Percentiles rank a stretch among this genome's conserved stretches.
Conservation (phyloP, 768 basidiomycete genomes). For the Boletus subcaerulescens region DNA sequence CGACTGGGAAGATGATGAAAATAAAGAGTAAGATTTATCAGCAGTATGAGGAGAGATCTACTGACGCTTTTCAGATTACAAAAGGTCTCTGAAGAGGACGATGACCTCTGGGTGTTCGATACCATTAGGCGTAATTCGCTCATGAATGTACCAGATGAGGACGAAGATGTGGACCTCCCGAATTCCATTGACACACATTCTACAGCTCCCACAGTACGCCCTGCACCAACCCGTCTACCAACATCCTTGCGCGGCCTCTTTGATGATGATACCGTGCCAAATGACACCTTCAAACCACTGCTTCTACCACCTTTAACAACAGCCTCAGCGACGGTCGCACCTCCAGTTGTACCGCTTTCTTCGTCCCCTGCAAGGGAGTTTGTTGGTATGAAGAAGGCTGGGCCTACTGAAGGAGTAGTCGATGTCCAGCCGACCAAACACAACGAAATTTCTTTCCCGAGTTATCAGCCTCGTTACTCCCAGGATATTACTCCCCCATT, state of each 20-base stretch:
- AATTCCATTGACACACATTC: slow-evolving; percentile 14
- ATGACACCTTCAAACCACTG: slow-evolving; percentile 43
- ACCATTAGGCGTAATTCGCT: slow-evolving; percentile 51
- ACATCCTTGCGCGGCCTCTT: slow-evolving; percentile 79
- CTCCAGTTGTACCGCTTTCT: slow-evolving; percentile 26
- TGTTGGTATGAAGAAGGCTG: slow-evolving; percentile 30
- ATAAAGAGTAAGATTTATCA: slow-evolving; percentile 41
- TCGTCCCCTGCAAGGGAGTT: slow-evolving; percentile 38
- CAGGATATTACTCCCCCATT: slow-evolving; percentile 44
- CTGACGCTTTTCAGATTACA: slow-evolving; percentile 20
- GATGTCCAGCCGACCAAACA: slow-evolving; percentile 45
- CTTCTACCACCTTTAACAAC: slow-evolving; percentile 29
- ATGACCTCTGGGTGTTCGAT: slow-evolving; percentile 75
- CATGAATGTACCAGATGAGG: slow-evolving; percentile 19
- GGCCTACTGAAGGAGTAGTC: slow-evolving; percentile 34
- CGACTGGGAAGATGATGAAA: slow-evolving; percentile 70
- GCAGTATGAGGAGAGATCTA: background rate
- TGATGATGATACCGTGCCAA: slow-evolving; percentile 48
- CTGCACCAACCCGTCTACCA: slow-evolving; percentile 55
- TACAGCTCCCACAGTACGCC: slow-evolving; percentile 48
- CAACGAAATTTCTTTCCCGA: slow-evolving; percentile 53
- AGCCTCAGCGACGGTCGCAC: slow-evolving; percentile 27
- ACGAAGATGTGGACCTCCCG: slow-evolving; percentile 22
- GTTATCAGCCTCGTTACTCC: slow-evolving; percentile 56
- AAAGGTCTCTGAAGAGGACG: slow-evolving; percentile 22